Evolutionary conservation across 495 filamentous ascomycete species (phyloP).

Genomic region (Tuber magnatum): DNA sequence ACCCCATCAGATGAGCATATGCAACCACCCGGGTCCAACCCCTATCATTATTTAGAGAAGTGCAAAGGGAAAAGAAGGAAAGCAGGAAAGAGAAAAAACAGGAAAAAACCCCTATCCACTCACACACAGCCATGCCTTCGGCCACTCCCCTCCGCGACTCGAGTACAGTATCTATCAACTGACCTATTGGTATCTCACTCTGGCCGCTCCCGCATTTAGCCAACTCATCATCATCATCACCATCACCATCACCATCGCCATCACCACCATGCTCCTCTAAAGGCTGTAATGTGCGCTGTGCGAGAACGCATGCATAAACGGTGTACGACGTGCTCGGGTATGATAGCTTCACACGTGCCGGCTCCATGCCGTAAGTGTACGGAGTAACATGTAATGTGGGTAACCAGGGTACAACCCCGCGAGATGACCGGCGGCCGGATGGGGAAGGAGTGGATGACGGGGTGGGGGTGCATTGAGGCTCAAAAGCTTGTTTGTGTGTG

Average conservation of each 20-base stretch:
- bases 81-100: not conserved
- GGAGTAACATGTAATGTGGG: not conserved
- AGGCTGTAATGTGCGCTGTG: not conserved
- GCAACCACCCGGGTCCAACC: not conserved
- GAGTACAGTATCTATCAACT: not conserved
- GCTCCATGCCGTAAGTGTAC: not conserved
- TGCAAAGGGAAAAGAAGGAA: not conserved
- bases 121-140: not conserved
- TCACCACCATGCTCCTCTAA: not conserved
- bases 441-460: not conserved
- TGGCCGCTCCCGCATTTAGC: not conserved
- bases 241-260: not conserved
- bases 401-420: not conserved
- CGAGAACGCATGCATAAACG: not conserved
- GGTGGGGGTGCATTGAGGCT: not conserved
- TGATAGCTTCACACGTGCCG: not conserved
- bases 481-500: constrained; percentile 1
- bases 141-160: not conserved
- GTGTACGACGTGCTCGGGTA: not conserved
- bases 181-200: not conserved
- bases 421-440: not conserved
- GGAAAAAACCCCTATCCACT: not conserved
- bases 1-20: not conserved
- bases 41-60: not conserved
- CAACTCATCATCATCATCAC: not conserved